phyloP scores from a whole-genome alignment of 805 yeast genomes.

The Metschnikowia gelsemii region DNA sequence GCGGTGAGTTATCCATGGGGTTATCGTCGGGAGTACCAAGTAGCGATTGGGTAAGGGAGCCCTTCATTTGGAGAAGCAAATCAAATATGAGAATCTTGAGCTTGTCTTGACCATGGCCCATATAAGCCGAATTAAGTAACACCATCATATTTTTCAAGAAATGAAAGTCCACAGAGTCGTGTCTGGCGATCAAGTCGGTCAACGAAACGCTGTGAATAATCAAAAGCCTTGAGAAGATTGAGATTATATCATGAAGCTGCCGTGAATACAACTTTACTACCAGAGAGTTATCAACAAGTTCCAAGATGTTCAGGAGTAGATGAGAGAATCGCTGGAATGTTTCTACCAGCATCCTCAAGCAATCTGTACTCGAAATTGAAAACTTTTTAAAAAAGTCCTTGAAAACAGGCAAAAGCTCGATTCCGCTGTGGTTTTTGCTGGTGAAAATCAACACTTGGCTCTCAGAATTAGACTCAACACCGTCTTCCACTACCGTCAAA shows the following conservation, averaged over 20 bases:
- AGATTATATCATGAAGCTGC: conserved; percentile 33
- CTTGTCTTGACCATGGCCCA: conserved; percentile 41
- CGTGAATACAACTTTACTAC: conserved; percentile 6
- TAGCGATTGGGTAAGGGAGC: conserved; percentile 26
- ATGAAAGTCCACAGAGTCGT: conserved; percentile 41
- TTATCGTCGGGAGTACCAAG: conserved; percentile 12
- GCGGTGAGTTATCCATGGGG: conserved; percentile 7
- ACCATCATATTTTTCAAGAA: conserved; percentile 49
- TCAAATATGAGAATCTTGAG: conserved; percentile 59
- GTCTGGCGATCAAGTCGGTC: conserved; percentile 42
- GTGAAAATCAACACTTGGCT: neutral
- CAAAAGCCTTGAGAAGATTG: conserved; percentile 53
- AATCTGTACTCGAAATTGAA: conserved; percentile 33
- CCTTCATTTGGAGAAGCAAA: conserved; percentile 53
- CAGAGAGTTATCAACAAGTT: conserved; percentile 15
- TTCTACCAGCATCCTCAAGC: conserved; percentile 21
- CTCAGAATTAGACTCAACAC: neutral
- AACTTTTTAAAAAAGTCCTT: conserved; percentile 49
- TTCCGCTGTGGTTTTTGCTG: conserved; percentile 2
- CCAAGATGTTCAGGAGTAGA: conserved; percentile 25
- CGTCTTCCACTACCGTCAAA: conserved; percentile 1
- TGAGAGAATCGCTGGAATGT: conserved; percentile 26
- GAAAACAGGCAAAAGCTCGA: conserved; percentile 36
- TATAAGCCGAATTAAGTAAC: conserved; percentile 44
- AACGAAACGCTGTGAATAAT: conserved; percentile 55